These are phyloP conservation scores for Penicillium olsonii DNA, from an alignment of 2,329 filamentous ascomycete genomes.

Conservation along the genomic window DNA sequence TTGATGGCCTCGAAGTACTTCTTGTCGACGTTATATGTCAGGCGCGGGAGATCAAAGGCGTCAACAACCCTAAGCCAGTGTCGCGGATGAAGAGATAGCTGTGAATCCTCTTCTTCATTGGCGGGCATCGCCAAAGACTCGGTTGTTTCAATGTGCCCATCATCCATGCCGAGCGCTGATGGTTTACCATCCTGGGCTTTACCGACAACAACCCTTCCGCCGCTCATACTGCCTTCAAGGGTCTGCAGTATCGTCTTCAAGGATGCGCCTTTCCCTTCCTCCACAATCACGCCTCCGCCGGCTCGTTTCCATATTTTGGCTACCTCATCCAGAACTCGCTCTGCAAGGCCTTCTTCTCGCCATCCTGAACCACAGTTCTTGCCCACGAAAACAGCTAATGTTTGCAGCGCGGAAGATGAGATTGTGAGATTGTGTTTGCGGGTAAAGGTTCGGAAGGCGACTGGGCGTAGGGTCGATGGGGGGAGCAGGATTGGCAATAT, in stretches of 20 bases:
- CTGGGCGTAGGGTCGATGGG: conserved; percentile 78
- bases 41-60: conserved; percentile 77
- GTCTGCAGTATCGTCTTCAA: conserved; percentile 81
- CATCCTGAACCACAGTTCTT: conserved; percentile 93
- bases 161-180: conserved; percentile 46
- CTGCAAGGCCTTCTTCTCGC: conserved; percentile 91
- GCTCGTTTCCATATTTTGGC: conserved; percentile 89
- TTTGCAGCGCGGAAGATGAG: conserved; percentile 80
- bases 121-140: conserved; percentile 49
- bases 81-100: conserved; percentile 69
- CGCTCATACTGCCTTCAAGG: conserved; percentile 83
- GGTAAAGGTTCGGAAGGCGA: conserved; percentile 94
- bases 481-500: conserved; percentile 89
- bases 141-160: conserved; percentile 49
- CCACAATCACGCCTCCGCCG: conserved; percentile 86
- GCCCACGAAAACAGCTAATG: conserved; percentile 85
- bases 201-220: conserved; percentile 59
- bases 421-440: conserved; percentile 96
- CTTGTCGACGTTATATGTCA: conserved; percentile 58
- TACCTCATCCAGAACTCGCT: conserved; percentile 87
- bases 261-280: conserved; percentile 67
- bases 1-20: conserved; percentile 83
- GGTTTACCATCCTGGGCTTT: conserved; percentile 43
- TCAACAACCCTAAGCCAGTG: conserved; percentile 82
- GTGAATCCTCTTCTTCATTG: conserved; percentile 57